Base-by-base conservation (phyloP, 1,284 basidiomycete species). In the Thecaphora thlaspeos region DNA sequence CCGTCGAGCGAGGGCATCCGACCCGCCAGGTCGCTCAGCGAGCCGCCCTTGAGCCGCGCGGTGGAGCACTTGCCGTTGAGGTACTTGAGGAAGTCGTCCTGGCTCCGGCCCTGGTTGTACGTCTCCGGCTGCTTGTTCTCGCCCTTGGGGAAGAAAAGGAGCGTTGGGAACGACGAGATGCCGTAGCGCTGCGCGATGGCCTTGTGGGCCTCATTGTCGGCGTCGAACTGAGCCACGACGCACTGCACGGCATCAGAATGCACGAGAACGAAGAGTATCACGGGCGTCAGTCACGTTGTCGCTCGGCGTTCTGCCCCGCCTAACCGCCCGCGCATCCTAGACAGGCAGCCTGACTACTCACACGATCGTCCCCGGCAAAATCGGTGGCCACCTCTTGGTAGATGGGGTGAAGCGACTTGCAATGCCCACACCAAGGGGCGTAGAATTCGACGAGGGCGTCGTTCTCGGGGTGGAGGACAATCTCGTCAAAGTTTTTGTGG, bases 401-500 rank as follows among this genome's bases (percentile, higher is more conserved):
- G 21, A 84, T 82, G 14, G 79, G 79, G 21, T 71, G 71, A 23
- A 80, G 72, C 19, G 89, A 87, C 79, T 93, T 91, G 83, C 91
- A 94, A 82, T 76, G 61, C 26, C 77, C 80, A 28, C 78, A 90
- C 89, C 89, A 91, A 54, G 90, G 90, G 34, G 90, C 91, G 78
- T 89, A 94, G 86, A 93, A 96, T 83, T 98, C 94, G 70, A 97
- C 89, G 41, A 98, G 84, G 65, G 93, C 89, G 71, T 92, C 84
- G 80, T 91, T 91, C 24, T 83, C 81, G 19, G 83, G 77, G 73
- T 92, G 85, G 70, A 89, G 72, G 15, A 85, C 90, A 50, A 92
- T 82, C 2, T 86, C 82, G 63, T 90, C 84, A 75, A 92, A 94
- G 61, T 85, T 88, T 72, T 83, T 82, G 18, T 81, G 77, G 73